These are phyloP conservation scores for Suillus variegatus DNA, from an alignment of 768 basidiomycete genomes.

Conservation along the genomic window DNA sequence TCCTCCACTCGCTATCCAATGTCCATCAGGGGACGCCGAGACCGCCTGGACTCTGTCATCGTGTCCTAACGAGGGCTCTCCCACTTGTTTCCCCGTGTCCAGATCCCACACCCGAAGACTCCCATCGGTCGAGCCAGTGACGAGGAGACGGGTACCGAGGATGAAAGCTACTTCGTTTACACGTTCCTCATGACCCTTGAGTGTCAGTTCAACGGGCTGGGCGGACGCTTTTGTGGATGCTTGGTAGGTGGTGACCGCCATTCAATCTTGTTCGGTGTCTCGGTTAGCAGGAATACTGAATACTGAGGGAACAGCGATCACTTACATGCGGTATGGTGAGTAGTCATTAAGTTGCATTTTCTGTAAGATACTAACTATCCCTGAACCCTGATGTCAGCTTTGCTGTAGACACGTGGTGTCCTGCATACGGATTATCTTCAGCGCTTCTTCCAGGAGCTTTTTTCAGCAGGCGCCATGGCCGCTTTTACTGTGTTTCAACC, in stretches of 20 bases:
- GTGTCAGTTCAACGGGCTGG: not conserved
- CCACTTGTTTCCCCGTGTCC: constrained; percentile 25
- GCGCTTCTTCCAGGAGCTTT: not conserved
- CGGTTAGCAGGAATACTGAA: not conserved
- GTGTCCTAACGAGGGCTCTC: constrained; percentile 10
- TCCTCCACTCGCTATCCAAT: constrained; percentile 13
- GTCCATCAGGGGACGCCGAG: constrained; percentile 27
- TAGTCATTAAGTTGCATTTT: not conserved
- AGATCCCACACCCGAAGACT: constrained; percentile 13
- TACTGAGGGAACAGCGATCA: not conserved
- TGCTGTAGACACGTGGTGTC: not conserved
- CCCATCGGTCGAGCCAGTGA: not conserved
- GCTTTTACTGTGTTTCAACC: too few species aligned
- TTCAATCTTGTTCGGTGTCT: not conserved
- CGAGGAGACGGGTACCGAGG: not conserved
- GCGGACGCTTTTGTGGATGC: not conserved
- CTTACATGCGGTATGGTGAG: not conserved
- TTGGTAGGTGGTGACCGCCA: not conserved
- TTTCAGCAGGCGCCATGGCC: not conserved
- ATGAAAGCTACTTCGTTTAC: not conserved
- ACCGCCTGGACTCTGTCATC: constrained; percentile 31
- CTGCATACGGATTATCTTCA: not conserved
- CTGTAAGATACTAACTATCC: not conserved
- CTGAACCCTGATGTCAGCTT: too few species aligned
- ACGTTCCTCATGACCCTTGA: not conserved